Evolutionary conservation across 495 filamentous ascomycete species (phyloP).

Genomic region (Aspergillus baeticus): DNA sequence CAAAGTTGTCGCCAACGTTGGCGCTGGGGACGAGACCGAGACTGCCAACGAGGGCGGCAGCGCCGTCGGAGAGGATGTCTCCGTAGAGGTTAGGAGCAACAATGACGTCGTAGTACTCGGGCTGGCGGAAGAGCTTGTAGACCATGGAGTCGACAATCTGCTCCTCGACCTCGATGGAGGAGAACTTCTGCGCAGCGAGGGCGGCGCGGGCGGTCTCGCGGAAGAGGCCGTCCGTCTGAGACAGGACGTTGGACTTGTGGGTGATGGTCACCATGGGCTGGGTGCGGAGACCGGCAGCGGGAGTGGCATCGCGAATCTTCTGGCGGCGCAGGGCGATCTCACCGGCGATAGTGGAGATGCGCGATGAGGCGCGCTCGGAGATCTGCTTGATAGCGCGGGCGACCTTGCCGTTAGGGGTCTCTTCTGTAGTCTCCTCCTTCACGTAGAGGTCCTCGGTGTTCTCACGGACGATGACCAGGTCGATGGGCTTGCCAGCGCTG

Average conservation of each 20-base stretch:
- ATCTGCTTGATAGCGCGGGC: constrained; percentile 98
- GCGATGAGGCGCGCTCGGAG: constrained; percentile 72
- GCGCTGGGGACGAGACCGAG: constrained; percentile 92
- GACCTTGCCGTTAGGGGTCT: constrained; percentile 71
- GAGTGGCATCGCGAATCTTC: constrained; percentile 61
- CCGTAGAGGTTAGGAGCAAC: constrained; percentile 98
- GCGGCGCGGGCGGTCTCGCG: constrained; percentile 71
- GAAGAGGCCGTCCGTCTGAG: constrained; percentile 96
- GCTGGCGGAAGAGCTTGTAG: constrained; percentile 98
- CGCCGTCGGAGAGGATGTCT: constrained; percentile 93
- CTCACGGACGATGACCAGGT: constrained; percentile 97
- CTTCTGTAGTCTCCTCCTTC: constrained; percentile 87
- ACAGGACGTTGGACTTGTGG: constrained; percentile 97
- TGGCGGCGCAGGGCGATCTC: constrained; percentile 89
- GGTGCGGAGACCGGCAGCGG: constrained; percentile 54
- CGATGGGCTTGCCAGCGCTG: constrained; percentile 64
- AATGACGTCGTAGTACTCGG: constrained; percentile 91
- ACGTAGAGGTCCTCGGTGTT: constrained; percentile 99
- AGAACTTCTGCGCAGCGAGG: constrained; percentile 63
- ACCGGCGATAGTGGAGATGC: constrained; percentile 90
- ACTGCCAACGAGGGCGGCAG: constrained; percentile 91
- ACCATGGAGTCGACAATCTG: constrained; percentile 99
- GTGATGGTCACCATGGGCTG: constrained; percentile 88
- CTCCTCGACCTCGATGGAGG: constrained; percentile 74
- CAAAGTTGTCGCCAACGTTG: constrained; percentile 93